Evolutionary conservation across 2,329 filamentous ascomycete species (phyloP), one percentile per base, ranked within the genome.

Genomic region (Neofusicoccum parvum): DNA sequence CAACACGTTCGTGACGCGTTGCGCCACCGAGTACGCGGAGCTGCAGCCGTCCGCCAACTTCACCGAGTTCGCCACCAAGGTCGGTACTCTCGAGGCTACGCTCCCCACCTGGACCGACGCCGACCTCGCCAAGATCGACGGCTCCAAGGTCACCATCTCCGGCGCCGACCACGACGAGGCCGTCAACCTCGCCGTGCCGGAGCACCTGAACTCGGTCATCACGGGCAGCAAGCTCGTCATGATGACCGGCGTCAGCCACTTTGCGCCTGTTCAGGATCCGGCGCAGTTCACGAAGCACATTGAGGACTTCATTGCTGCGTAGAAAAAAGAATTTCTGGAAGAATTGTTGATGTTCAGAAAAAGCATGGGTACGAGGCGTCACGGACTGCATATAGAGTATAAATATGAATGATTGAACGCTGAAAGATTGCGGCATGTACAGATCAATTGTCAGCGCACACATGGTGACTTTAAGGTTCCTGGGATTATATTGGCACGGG

Each of bases 261-360:
- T 81, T 68, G 79, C 79, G 41, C 80, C 80, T 1, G 39, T 80
- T 15, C 80, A 81, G 68, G 74, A 81, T 68, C 77, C 80, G 32
- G 20, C n/a, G 4, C 66, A 66, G 62, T 70, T 71, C 39, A 58
- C 66, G 59, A 59, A 37, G 27, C 68, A 68, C 12, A 65, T 71
- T 2, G 51, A 66, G 49, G 64, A 60, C 2, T 69, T 60, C 32
- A 60, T 60, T 23, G 56, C 56, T n/a, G 56, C 56, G n/a, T 60
- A 60, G 56, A 27, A 10, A 9, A 3, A 34, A 10, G 9, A 3
- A 20, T 10, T 4, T 17, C 7, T 4, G 14, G 36, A 11, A 15
- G 10, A 5, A 17, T 14, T 50, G 50, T 6, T 2, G 14, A 5
- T 37, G 39, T 36, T 5, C 9, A 20, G 9, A 12, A 27, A 58